phyloP scores from a whole-genome alignment of 2,329 filamentous ascomycete genomes.

The Beauveria caledonica region DNA sequence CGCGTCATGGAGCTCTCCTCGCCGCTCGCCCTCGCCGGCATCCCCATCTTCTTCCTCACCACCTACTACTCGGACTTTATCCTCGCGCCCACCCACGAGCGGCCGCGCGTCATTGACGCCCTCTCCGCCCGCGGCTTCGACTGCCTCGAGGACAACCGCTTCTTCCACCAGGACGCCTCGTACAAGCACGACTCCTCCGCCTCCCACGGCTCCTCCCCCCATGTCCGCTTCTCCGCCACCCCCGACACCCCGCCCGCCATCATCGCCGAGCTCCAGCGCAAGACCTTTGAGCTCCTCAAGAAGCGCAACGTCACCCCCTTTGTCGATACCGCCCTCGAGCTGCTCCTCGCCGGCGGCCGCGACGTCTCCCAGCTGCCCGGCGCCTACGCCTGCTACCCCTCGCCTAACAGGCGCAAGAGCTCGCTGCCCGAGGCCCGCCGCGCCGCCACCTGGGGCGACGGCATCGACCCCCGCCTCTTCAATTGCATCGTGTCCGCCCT shows the following conservation, averaged over 20 bases:
- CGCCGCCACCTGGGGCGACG: constrained; percentile 43
- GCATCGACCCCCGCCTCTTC: constrained; percentile 56
- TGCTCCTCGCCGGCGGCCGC: constrained; percentile 74
- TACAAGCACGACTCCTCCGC: constrained; percentile 19
- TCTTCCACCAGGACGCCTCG: constrained; percentile 44
- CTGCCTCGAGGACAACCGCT: constrained; percentile 66
- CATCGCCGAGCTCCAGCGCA: constrained; percentile 68
- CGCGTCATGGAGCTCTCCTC: constrained; percentile 87
- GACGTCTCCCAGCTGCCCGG: constrained; percentile 35
- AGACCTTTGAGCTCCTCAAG: constrained; percentile 78
- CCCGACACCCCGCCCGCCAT: constrained; percentile 68
- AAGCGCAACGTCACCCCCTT: constrained; percentile 66
- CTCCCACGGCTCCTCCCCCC: background rate
- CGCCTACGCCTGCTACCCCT: constrained; percentile 29
- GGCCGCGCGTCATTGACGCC: constrained; percentile 65
- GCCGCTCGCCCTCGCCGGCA: constrained; percentile 81
- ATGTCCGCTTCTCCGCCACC: constrained; percentile 38
- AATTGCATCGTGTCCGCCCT: constrained; percentile 54
- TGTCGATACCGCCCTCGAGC: constrained; percentile 58
- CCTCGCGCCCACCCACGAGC: constrained; percentile 70
- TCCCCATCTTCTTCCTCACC: constrained; percentile 97
- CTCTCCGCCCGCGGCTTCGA: constrained; percentile 75
- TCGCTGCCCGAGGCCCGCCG: constrained; percentile 27
- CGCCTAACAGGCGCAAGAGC: constrained; percentile 26
- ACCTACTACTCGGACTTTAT: constrained; percentile 98